A percentile compares a stretch with the other conserved stretches of the same genome.
These are phyloP conservation scores for Fusarium sp. DNA, from an alignment of 2,329 filamentous ascomycete species.

Conservation along the genomic window DNA sequence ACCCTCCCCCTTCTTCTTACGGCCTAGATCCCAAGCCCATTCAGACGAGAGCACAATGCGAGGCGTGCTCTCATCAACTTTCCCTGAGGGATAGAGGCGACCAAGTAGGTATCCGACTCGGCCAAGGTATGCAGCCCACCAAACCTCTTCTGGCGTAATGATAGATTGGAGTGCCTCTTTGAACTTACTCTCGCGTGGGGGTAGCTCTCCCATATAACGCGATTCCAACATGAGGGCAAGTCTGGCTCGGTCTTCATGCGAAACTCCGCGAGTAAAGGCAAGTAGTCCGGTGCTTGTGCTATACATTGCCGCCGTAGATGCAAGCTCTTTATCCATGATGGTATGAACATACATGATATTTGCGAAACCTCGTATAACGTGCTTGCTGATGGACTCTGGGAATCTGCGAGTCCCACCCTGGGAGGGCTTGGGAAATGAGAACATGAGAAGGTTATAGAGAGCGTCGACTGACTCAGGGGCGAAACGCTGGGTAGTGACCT, in stretches of 20 bases:
- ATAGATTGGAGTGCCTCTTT: slow-evolving; percentile 13
- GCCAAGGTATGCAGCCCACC: slow-evolving; percentile 24
- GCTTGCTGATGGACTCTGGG: slow-evolving; percentile 8
- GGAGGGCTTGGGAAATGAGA: slow-evolving; percentile 6
- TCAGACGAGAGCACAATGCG: slow-evolving; percentile 16
- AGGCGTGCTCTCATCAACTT: slow-evolving; percentile 15
- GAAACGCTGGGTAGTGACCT: slow-evolving; percentile 15
- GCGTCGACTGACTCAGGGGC: slow-evolving; percentile 13
- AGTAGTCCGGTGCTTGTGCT: slow-evolving; percentile 19
- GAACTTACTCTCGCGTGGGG: slow-evolving; percentile 11
- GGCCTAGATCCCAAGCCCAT: slow-evolving; percentile 18
- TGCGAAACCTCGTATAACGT: slow-evolving; percentile 11
- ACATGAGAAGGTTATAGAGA: not conserved
- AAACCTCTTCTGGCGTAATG: slow-evolving; percentile 20
- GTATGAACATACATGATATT: slow-evolving; percentile 20
- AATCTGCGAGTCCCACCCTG: slow-evolving; percentile 3
- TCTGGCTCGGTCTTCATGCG: slow-evolving; percentile 16
- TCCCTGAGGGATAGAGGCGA: slow-evolving; percentile 12
- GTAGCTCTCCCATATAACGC: slow-evolving; percentile 24
- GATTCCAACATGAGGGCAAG: slow-evolving; percentile 24
- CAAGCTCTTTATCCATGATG: slow-evolving; percentile 24
- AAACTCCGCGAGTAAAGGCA: slow-evolving; percentile 12
- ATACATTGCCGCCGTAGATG: slow-evolving; percentile 19
- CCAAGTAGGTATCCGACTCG: slow-evolving; percentile 16
- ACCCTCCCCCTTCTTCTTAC: slow-evolving; percentile 8